phyloP scores from a whole-genome alignment of 495 filamentous ascomycete genomes.

The Glonium stellatum region DNA sequence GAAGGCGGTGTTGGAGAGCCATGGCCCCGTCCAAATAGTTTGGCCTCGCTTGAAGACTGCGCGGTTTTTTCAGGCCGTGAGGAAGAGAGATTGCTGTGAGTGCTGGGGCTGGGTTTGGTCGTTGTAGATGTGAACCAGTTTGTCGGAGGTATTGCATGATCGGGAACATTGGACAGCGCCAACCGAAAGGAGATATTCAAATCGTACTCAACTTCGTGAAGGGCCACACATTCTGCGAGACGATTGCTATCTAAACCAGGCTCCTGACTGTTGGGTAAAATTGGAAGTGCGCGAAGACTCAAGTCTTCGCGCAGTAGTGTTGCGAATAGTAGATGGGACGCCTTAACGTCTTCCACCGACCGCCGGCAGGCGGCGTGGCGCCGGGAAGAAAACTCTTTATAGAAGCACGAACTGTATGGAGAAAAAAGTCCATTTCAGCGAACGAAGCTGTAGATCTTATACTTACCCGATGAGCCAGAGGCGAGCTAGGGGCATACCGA shows the following conservation, averaged over 20 bases:
- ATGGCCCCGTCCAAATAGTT: background rate
- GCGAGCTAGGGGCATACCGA: too few species aligned
- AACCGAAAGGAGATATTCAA: background rate
- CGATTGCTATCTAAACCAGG: background rate
- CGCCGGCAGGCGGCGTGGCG: too few species aligned
- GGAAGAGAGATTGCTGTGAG: background rate
- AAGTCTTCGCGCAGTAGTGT: background rate
- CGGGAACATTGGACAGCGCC: background rate
- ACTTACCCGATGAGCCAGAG: too few species aligned
- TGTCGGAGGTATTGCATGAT: background rate
- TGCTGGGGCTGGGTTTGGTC: background rate
- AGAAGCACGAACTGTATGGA: too few species aligned
- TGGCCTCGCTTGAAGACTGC: background rate
- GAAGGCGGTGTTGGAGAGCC: background rate
- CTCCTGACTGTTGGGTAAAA: background rate
- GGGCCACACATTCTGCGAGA: background rate
- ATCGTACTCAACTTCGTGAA: background rate
- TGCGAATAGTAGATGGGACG: too few species aligned
- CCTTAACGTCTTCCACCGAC: too few species aligned
- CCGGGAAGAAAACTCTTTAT: too few species aligned
- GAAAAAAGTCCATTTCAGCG: too few species aligned
- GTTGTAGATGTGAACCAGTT: background rate
- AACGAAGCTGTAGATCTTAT: too few species aligned
- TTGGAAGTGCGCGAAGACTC: conserved; percentile 1
- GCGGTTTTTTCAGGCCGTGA: background rate